Evolutionary conservation across 2,329 filamentous ascomycete species (phyloP).

Genomic region (Calonectria henricotiae): DNA sequence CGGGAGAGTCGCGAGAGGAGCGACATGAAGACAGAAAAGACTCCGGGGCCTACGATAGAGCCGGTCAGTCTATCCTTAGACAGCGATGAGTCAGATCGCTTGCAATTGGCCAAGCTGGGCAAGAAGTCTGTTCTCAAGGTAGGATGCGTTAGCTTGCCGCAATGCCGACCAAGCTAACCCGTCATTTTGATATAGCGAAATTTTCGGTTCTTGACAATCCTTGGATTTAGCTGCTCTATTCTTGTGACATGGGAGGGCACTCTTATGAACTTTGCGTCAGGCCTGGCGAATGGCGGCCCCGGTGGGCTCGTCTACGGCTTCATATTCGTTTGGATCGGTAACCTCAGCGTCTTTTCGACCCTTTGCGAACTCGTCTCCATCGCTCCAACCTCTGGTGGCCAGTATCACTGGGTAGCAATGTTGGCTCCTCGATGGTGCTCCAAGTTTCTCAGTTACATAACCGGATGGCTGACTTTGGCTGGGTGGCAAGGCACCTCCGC

Average conservation of each 20-base stretch:
- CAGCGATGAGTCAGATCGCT: conserved; percentile 46
- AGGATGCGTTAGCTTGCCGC: not conserved
- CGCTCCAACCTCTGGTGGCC: conserved; percentile 47
- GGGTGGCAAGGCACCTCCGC: conserved; percentile 52
- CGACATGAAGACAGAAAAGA: conserved; percentile 33
- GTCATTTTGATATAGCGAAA: conserved; percentile 38
- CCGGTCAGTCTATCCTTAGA: conserved; percentile 33
- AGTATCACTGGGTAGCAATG: conserved; percentile 51
- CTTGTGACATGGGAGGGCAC: conserved; percentile 53
- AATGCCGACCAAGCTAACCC: not conserved
- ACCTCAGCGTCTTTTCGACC: conserved; percentile 50
- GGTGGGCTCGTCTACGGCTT: conserved; percentile 67
- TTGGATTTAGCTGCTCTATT: conserved; percentile 51
- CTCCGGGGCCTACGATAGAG: conserved; percentile 30
- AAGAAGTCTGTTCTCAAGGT: conserved; percentile 49
- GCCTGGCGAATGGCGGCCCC: conserved; percentile 47
- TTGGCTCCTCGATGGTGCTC: conserved; percentile 45
- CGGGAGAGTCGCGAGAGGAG: conserved; percentile 33
- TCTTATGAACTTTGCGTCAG: conserved; percentile 50
- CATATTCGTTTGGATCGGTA: conserved; percentile 67
- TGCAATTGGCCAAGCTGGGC: conserved; percentile 46
- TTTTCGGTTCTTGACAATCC: conserved; percentile 50
- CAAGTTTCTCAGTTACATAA: conserved; percentile 53
- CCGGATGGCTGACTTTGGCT: conserved; percentile 54
- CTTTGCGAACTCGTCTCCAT: conserved; percentile 50